Evolutionary conservation across 1,284 basidiomycete genomes (phyloP).

Genomic region (Boletellus dicymbophilus): DNA sequence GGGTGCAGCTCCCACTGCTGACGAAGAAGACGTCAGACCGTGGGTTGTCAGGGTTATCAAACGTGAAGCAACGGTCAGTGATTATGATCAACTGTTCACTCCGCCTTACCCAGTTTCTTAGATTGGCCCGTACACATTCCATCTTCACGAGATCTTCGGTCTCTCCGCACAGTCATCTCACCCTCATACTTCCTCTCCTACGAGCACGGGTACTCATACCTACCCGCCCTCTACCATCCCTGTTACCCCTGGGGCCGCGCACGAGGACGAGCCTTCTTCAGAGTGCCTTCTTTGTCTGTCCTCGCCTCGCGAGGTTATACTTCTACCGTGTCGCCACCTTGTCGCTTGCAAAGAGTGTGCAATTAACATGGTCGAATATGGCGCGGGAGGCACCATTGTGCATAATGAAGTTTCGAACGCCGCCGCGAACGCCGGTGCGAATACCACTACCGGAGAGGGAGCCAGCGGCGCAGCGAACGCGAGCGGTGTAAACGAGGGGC

Average conservation of each 20-base stretch:
- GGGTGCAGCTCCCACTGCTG: constrained; percentile 41
- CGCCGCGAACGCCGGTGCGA: constrained; percentile 2
- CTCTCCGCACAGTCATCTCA: constrained; percentile 64
- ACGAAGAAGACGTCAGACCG: constrained; percentile 54
- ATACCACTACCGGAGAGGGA: constrained; percentile 15
- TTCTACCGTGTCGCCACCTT: constrained; percentile 87
- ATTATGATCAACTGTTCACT: constrained; percentile 1
- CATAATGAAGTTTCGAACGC: constrained; percentile 51
- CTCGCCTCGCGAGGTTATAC: constrained; percentile 83
- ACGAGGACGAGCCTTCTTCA: constrained; percentile 76
- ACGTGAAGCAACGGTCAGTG: constrained; percentile 75
- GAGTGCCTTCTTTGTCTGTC: constrained; percentile 90
- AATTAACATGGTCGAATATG: constrained; percentile 93
- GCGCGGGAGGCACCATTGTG: constrained; percentile 82
- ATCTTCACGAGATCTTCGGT: constrained; percentile 91
- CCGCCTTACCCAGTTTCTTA: constrained; percentile 27
- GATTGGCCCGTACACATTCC: constrained; percentile 90
- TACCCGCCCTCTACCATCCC: constrained; percentile 51
- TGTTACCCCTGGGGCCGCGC: constrained; percentile 25
- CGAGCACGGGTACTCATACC: constrained; percentile 42
- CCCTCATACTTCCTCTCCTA: constrained; percentile 41
- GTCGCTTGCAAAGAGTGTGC: constrained; percentile 93
- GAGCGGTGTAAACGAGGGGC: constrained; percentile 17
- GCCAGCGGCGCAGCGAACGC: constrained; percentile 22
- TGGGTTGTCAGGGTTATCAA: constrained; percentile 92